Base-by-base conservation (phyloP, 2,329 filamentous ascomycete species). In the Corynespora cassiicola region DNA sequence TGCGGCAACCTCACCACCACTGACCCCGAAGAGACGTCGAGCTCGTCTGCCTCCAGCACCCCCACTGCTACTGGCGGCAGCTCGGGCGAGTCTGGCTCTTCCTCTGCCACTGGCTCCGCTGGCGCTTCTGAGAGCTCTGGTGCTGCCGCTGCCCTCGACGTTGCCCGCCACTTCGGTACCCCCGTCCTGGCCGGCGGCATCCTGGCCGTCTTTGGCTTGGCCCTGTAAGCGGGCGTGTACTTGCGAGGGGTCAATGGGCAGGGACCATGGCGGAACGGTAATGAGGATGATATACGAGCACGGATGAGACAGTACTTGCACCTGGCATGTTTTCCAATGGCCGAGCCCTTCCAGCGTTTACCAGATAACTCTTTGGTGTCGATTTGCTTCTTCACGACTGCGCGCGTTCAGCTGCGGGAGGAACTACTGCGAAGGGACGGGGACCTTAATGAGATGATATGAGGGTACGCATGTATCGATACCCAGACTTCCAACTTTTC, bases 161-260 rank as follows among this genome's bases (percentile, higher is more conserved):
- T 73, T 50, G 70, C 66, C 32, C 71, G 73, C 56, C 71, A 76
- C 47, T 78, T 78, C 58, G 76, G 78, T 33, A 77, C 77, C 36
- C 73, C 74, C 36, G 56, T 73, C 25, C 61, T 84, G 38, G 76
- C 74, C 31, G 75, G 75, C 43, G 76, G 76, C 56, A 65, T 84
- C 47, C 68, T 81, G 40, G 74, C 77, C 33, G 66, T 79, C 37
- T 79, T 84, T 56, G 80, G 79, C 47, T 62, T 84, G 46, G 70
- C 80, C 46, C 65, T 85, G 63, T 86, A 79, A 62, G 48, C 30
- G 42, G 39, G 36, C 21, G 35, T 28, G n/a, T 30, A 22, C 42
- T 23, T 44, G 25, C 35, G 28, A n/a, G 35, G 28, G 48, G 36
- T 29, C 39, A 52, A 52, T 45, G 54, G 61, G 52, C 54, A 44